Base-by-base conservation (phyloP, 2,329 filamentous ascomycete species). In the Aspergillus ochraceoroseus region DNA sequence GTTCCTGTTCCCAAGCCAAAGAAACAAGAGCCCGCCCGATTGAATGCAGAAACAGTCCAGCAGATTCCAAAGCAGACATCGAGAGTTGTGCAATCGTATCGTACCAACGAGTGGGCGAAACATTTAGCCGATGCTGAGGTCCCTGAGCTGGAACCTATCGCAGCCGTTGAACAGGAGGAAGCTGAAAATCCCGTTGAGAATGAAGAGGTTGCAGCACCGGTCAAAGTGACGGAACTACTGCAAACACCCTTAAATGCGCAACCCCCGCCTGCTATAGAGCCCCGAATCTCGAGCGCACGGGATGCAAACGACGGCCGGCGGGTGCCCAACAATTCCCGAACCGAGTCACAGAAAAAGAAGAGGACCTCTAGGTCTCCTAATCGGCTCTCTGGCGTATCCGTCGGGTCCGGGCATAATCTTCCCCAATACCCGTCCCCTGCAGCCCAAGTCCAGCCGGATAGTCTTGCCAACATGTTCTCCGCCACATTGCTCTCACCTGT, bases 91-190 rank as follows among this genome's bases (percentile, higher is more conserved):
- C 71, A 87, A 60, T 85, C 84, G 0, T 94, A 92, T 58, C 79
- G 90, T 42, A 95, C 88, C 1, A 94, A 94, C 50, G 90, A 96
- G 66, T 96, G 90, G 90, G 87, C 88, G 0, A 95, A 95, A 62
- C 87, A 95, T 61, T 72, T 95, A 7, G 80, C 81, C 48, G 70
- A 76, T 28, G 88, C 90, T 5, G 89, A 95, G 11, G 68, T 70
- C 4, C 87, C 87, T 1, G 75, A 79, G 2, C 61, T 85, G 8
- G 70, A 75, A 15, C 57, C 78, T 3, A 49, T 73, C 59, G 57
- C 73, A 47, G 62, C 54, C 3, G 48, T 59, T 6, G 47, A 66
- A 48, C 50, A 58, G 12, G 57, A 62, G 5, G 38, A 57, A 23
- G 52, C 65, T 7, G 61, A 70, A 19, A 53, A 57, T 8, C 14